phyloP scores from a whole-genome alignment of 495 filamentous ascomycete genomes.

The Penicillium simplicissimum region DNA sequence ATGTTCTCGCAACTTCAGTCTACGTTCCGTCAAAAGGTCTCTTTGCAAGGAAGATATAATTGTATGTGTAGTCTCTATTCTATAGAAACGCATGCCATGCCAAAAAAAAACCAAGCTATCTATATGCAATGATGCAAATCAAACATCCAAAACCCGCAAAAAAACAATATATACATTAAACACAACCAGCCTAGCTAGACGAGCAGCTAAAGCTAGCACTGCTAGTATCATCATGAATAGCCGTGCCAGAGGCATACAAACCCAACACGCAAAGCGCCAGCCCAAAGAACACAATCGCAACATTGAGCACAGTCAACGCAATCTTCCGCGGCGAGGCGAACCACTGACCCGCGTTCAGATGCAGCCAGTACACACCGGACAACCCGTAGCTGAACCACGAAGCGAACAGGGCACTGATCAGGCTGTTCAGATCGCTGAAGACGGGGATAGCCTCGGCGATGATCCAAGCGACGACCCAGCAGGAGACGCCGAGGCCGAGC shows the following conservation, averaged over 20 bases:
- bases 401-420: constrained; percentile 46
- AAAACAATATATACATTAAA: constrained; percentile 4
- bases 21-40: constrained; percentile 15
- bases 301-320: constrained; percentile 30
- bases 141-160: not conserved
- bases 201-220: constrained; percentile 37
- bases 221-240: constrained; percentile 40
- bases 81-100: constrained; percentile 11
- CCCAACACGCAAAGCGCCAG: constrained; percentile 36
- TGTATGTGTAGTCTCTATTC: constrained; percentile 9
- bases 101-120: constrained; percentile 13
- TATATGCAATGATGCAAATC: constrained; percentile 17
- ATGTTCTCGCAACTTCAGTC: not conserved
- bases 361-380: constrained; percentile 46
- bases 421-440: constrained; percentile 61
- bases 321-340: constrained; percentile 37
- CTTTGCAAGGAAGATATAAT: constrained; percentile 22
- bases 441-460: constrained; percentile 70
- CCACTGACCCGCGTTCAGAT: constrained; percentile 39
- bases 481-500: constrained; percentile 52
- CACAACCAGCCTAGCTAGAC: constrained; percentile 17
- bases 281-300: constrained; percentile 30
- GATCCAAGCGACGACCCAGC: constrained; percentile 66
- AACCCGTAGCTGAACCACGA: constrained; percentile 48
- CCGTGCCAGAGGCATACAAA: constrained; percentile 41